Base-by-base conservation (phyloP, 768 basidiomycete species). In the Gautieria morchelliformis region DNA sequence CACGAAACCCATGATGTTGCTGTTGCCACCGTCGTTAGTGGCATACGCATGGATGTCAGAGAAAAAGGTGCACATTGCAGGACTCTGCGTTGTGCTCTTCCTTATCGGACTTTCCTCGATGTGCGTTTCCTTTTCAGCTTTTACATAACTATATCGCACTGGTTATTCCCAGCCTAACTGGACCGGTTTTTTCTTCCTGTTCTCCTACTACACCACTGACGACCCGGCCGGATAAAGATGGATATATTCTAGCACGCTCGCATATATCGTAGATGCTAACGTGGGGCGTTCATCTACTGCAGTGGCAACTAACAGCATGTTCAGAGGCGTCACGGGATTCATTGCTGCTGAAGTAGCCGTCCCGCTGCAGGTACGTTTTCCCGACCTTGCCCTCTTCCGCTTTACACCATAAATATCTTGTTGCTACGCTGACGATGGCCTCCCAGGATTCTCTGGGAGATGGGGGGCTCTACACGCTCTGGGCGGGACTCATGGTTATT, bases 251-350 rank as follows among this genome's bases (percentile, higher is more conserved):
- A 81, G 82, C 51, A 85, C 87, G 0, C 70, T 94, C 32, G 86
- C 92, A 0, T 94, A 93, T 63, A 75, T 93, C 35, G 89, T 93
- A 15, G 92, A 96, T 63, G 82, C 89, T 5, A 96, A 94, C 66
- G 74, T 76, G 6, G 93, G 92, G 9, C 79, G 87, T 30, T 88
- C 88, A 2, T 82, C 85, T 4, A 81, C 81, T 3, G 89, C 87
- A 1, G 79, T 82, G 7, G 89, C 91, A 0, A 71, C 78, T 30
- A 94, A 94, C 67, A 87, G 85, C 57, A 78, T 78, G 32, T 87
- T 87, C 68, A 79, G 92, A 50, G 89, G 92, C 0, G 45, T 77
- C 4, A 70, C 77, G 15, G 90, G 85, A 3, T 87, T 87, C 66
- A 64, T 87, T 17, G 80, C 82, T 1, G 81, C 81, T 1, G 87